Percentiles rank a stretch among this genome's conserved stretches.
Conservation (phyloP, 768 basidiomycete genomes). For the Xerocomellus chrysenteron region DNA sequence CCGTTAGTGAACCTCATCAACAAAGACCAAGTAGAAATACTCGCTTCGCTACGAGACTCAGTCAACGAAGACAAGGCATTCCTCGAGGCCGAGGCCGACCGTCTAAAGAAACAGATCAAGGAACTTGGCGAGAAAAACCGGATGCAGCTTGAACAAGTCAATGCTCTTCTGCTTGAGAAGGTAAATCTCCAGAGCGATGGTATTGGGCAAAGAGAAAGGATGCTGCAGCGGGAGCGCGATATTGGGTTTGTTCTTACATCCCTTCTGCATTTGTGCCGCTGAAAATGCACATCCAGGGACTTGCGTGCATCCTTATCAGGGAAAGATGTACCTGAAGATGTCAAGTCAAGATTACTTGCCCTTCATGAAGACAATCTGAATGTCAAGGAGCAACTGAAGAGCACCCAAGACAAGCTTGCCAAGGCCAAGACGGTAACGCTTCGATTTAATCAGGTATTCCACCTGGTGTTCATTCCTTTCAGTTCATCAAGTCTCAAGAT, state of each 20-base stretch:
- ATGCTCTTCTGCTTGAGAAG: constrained; percentile 84
- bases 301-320: constrained; percentile 74
- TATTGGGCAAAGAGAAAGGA: constrained; percentile 84
- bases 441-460: neutral
- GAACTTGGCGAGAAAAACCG: constrained; percentile 79
- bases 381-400: constrained; percentile 70
- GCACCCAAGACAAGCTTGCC: constrained; percentile 67
- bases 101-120: constrained; percentile 63
- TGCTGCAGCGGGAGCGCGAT: constrained; percentile 83
- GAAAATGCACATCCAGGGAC: constrained; percentile 49
- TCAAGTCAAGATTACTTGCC: constrained; percentile 69
- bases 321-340: constrained; percentile 78
- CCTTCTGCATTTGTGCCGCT: neutral
- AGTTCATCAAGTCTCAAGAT: constrained; percentile 95
- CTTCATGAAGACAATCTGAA: constrained; percentile 77
- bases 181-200: constrained; percentile 86
- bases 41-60: constrained; percentile 80
- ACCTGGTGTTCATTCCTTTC: constrained; percentile 3
- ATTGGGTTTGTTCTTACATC: constrained; percentile 57
- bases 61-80: constrained; percentile 84
- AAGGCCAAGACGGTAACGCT: constrained; percentile 70
- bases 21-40: constrained; percentile 91
- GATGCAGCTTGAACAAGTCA: constrained; percentile 90
- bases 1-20: constrained; percentile 80
- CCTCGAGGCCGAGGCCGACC: constrained; percentile 66